These are phyloP conservation scores for Yamadazyma nakazawae DNA, from an alignment of 805 yeast species.

Conservation along the genomic window DNA sequence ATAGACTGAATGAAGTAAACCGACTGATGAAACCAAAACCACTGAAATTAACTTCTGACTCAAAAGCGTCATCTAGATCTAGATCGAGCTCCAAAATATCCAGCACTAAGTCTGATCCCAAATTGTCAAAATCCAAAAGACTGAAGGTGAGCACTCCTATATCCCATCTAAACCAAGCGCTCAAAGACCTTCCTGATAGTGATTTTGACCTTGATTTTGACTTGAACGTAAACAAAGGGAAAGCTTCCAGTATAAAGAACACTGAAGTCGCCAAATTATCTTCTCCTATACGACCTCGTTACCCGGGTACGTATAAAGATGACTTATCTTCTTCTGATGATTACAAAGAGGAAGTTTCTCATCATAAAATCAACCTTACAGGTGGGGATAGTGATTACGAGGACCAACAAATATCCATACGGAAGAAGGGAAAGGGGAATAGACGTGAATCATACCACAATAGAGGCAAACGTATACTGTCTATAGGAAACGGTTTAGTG, in stretches of 20 bases:
- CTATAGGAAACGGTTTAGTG: conserved; percentile 68
- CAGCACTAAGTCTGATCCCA: conserved; percentile 18
- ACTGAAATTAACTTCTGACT: conserved; percentile 3
- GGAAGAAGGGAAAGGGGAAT: conserved; percentile 18
- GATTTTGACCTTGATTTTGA: conserved; percentile 11
- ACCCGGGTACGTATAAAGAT: conserved; percentile 12
- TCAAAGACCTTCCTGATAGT: conserved; percentile 8
- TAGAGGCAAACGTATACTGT: conserved; percentile 70
- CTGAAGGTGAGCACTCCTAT: conserved; percentile 24
- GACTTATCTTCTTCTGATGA: conserved; percentile 16
- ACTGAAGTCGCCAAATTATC: conserved; percentile 8
- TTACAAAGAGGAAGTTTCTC: conserved; percentile 30
- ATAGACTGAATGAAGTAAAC: neutral
- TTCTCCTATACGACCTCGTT: conserved; percentile 16
- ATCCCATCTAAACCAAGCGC: conserved; percentile 19
- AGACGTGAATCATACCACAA: conserved; percentile 52
- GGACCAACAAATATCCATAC: conserved; percentile 3
- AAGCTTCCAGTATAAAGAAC: neutral
- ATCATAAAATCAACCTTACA: conserved; percentile 21
- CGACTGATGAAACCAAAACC: neutral
- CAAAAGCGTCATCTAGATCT: conserved; percentile 6
- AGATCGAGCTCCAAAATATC: conserved; percentile 24
- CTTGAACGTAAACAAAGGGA: neutral
- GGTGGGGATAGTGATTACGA: conserved; percentile 9
- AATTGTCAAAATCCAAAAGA: conserved; percentile 7